phyloP scores from a whole-genome alignment of 768 basidiomycete species.

The Tricholoma furcatifolium region DNA sequence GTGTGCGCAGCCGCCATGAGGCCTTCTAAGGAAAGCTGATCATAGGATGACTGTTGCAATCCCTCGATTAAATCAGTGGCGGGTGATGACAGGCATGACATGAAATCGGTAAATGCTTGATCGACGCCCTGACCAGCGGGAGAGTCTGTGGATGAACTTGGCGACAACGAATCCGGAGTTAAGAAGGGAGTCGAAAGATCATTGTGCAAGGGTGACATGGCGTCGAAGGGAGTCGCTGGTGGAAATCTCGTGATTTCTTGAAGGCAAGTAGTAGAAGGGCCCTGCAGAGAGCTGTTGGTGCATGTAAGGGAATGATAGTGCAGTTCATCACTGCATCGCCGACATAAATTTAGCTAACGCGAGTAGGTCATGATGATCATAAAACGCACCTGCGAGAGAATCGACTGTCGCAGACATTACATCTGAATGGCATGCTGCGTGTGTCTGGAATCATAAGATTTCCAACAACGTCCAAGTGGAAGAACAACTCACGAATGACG shows the following conservation, averaged over 20 bases:
- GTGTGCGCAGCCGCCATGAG: not conserved
- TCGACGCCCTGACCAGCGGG: not conserved
- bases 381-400: slow-evolving; percentile 6
- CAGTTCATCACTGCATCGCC: slow-evolving; percentile 14
- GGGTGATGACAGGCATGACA: slow-evolving; percentile 5
- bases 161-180: not conserved
- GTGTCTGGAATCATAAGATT: slow-evolving; percentile 1
- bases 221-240: not conserved
- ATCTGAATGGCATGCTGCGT: slow-evolving; percentile 9
- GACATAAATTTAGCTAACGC: too few species aligned
- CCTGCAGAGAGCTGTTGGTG: not conserved
- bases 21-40: not conserved
- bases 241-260: not conserved
- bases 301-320: slow-evolving; percentile 10
- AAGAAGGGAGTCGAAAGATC: not conserved
- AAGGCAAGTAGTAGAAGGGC: not conserved
- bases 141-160: not conserved
- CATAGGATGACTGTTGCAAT: not conserved
- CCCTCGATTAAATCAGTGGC: not conserved
- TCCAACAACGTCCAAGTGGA: not conserved
- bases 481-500: slow-evolving; percentile 28
- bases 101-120: slow-evolving; percentile 10
- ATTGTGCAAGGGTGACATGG: not conserved
- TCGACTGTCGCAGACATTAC: slow-evolving; percentile 1
- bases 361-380: too few species aligned